Conservation (phyloP, 257 asterid species). For the Nicotiana benthamiana region DNA sequence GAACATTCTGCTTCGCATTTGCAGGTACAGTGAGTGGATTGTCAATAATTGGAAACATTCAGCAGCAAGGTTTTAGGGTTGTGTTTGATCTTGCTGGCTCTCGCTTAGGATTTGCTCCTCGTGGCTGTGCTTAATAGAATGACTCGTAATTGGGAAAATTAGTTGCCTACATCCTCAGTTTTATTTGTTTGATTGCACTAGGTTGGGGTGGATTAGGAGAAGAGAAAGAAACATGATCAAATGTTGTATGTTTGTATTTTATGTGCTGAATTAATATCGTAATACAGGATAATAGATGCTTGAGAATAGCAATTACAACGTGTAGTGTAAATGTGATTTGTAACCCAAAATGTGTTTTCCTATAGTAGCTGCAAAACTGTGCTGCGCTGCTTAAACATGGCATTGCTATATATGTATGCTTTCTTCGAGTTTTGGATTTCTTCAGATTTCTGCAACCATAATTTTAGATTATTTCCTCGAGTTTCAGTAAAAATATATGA, state of each 20-base stretch:
- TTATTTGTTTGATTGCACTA: background rate
- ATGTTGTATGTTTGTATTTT: conserved; percentile 11
- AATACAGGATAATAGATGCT: background rate
- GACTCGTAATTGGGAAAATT: background rate
- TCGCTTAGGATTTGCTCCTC: conserved; percentile 35
- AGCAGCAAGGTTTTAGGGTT: conserved; percentile 40
- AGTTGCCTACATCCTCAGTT: background rate
- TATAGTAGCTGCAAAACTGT: background rate
- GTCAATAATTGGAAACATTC: conserved; percentile 40
- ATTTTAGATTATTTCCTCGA: background rate
- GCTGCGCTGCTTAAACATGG: background rate
- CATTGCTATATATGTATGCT: background rate
- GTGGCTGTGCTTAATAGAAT: conserved; percentile 24
- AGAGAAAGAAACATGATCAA: background rate
- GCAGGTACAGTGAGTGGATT: conserved; percentile 69
- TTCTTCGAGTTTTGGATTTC: background rate
- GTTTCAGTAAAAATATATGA: background rate
- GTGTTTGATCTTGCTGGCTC: conserved; percentile 31
- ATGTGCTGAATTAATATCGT: background rate
- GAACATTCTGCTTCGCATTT: conserved; percentile 84
- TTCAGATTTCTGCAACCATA: background rate
- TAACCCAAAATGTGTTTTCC: background rate
- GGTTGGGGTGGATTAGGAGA: background rate
- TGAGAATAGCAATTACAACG: background rate
- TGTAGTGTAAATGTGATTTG: background rate